These are phyloP conservation scores for Tuber brumale DNA, from an alignment of 495 filamentous ascomycete genomes.

Conservation along the genomic window DNA sequence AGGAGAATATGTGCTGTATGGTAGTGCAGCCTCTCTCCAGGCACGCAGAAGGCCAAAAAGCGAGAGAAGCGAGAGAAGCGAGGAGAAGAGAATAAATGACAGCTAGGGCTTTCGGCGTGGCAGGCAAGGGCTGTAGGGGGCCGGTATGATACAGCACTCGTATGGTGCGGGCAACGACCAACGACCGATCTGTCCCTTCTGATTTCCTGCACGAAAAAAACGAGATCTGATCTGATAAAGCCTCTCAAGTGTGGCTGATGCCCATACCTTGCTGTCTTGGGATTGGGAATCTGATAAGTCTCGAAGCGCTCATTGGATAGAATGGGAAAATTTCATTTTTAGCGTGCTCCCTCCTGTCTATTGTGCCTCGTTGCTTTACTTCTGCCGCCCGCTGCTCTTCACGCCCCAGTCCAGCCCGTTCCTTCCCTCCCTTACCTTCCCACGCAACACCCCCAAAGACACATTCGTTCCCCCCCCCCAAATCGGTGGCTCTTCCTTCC, in stretches of 20 bases:
- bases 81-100: constrained; percentile 3
- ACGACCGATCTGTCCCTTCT: constrained; percentile 4
- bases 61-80: background rate
- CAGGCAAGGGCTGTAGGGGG: background rate
- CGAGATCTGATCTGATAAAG: constrained; percentile 32
- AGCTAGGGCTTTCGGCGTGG: constrained; percentile 14
- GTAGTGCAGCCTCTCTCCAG: background rate
- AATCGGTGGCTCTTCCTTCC: constrained; percentile 34
- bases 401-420: constrained; percentile 8
- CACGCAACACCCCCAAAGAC: constrained; percentile 12
- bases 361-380: constrained; percentile 18
- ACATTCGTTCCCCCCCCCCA: constrained; percentile 27
- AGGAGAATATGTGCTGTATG: background rate
- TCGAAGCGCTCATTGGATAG: background rate
- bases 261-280: background rate
- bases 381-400: constrained; percentile 26
- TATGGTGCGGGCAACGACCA: background rate
- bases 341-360: background rate
- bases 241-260: constrained; percentile 22
- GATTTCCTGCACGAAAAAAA: background rate
- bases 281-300: constrained; percentile 17
- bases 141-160: background rate
- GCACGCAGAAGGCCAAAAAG: background rate
- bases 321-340: background rate
- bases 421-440: constrained; percentile 28